Conservation (phyloP, 2,329 filamentous ascomycete species). For the Calonectria honghensis region DNA sequence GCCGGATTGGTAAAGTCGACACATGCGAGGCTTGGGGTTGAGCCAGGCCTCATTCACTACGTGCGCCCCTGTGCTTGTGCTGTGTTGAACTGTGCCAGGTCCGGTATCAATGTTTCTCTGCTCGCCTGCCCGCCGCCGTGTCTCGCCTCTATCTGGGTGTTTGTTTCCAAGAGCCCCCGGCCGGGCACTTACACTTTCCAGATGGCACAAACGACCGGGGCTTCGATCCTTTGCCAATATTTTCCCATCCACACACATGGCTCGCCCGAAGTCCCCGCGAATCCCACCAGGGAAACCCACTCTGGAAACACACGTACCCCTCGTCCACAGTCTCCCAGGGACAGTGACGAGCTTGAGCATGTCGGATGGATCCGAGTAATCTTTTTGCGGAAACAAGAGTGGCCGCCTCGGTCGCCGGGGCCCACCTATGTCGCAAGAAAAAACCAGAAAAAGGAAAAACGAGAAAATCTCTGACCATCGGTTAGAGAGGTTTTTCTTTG, state of each 20-base stretch:
- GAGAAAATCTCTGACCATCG: conserved; percentile 27
- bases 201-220: conserved; percentile 15
- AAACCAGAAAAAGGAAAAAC: conserved; percentile 19
- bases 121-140: neutral
- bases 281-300: conserved; percentile 25
- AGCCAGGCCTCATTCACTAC: neutral
- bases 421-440: conserved; percentile 27
- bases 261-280: conserved; percentile 10
- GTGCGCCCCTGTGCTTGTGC: neutral
- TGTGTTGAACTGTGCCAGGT: neutral
- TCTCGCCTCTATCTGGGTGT: conserved; percentile 1
- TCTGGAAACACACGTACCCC: conserved; percentile 18
- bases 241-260: conserved; percentile 15
- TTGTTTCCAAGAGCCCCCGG: conserved; percentile 20
- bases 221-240: conserved; percentile 35
- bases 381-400: conserved; percentile 26
- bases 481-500: conserved; percentile 21
- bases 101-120: conserved; percentile 11
- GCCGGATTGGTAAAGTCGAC: conserved; percentile 6
- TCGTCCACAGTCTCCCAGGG: neutral
- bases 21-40: conserved; percentile 16
- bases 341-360: conserved; percentile 16
- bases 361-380: conserved; percentile 30
- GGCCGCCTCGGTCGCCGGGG: neutral
- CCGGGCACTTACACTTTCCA: conserved; percentile 21